Evolutionary conservation across 345 rosid genomes (phyloP).

Genomic region (Linum trigynum): DNA sequence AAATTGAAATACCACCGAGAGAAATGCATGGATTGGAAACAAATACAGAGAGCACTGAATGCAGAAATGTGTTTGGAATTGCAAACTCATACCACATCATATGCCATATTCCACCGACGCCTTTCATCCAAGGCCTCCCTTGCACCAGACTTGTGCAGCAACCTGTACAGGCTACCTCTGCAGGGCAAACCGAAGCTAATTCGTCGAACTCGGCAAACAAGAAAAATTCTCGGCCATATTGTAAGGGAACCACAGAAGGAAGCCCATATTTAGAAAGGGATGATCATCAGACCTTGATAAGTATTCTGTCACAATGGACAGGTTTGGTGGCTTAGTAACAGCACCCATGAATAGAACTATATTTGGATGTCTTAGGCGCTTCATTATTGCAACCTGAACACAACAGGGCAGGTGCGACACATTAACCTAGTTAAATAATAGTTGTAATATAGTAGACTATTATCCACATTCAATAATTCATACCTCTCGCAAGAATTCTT

Average conservation of each 20-base stretch:
- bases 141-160: constrained; percentile 81
- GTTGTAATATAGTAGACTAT: background rate
- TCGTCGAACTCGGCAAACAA: constrained; percentile 2
- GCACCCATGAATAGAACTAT: constrained; percentile 99
- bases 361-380: constrained; percentile 95
- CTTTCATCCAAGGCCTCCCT: constrained; percentile 82
- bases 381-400: constrained; percentile 90
- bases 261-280: background rate
- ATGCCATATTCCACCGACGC: constrained; percentile 92
- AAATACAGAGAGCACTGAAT: background rate
- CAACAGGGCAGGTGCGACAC: background rate
- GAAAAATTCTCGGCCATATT: background rate
- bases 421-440: background rate
- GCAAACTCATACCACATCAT: constrained; percentile 73
- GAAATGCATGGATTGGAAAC: constrained; percentile 4
- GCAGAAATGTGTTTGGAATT: background rate
- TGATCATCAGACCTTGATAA: constrained; percentile 60
- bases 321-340: constrained; percentile 88
- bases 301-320: constrained; percentile 97
- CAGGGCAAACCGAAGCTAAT: constrained; percentile 19
- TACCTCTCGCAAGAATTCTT: constrained; percentile 98
- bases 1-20: background rate
- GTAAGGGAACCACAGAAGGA: background rate
- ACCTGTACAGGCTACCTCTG: constrained; percentile 97
- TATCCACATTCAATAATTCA: constrained; percentile 6